Conservation (phyloP, 768 basidiomycete species). For the Hygrophoropsis aurantiaca region DNA sequence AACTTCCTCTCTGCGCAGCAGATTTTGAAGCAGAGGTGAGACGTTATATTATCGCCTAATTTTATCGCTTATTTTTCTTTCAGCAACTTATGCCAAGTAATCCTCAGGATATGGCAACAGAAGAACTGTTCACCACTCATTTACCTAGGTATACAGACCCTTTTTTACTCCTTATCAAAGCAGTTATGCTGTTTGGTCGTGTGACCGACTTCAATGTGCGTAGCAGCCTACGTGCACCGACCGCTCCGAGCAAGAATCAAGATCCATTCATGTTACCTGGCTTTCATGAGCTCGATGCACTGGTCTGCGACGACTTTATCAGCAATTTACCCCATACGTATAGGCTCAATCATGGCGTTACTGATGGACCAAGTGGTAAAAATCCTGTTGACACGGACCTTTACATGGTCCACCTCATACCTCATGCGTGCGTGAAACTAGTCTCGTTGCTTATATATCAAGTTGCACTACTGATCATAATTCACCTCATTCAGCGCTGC, state of each 20-base stretch:
- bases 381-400: slow-evolving; percentile 75
- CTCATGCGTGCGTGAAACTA: slow-evolving; percentile 68
- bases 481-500: slow-evolving; percentile 54
- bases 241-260: slow-evolving; percentile 66
- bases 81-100: slow-evolving; percentile 67
- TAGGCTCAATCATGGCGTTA: slow-evolving; percentile 63
- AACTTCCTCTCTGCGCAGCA: slow-evolving; percentile 69
- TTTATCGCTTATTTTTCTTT: slow-evolving; percentile 11
- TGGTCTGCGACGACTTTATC: slow-evolving; percentile 68
- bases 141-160: slow-evolving; percentile 79
- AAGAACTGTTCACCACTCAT: slow-evolving; percentile 69
- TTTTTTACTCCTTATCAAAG: slow-evolving; percentile 78
- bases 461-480: slow-evolving; percentile 10
- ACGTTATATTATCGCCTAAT: slow-evolving; percentile 6
- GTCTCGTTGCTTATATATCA: slow-evolving; percentile 6
- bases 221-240: slow-evolving; percentile 64
- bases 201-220: slow-evolving; percentile 87
- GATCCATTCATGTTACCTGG: slow-evolving; percentile 68
- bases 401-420: slow-evolving; percentile 84
- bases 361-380: slow-evolving; percentile 53
- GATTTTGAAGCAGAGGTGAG: slow-evolving; percentile 78
- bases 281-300: slow-evolving; percentile 68
- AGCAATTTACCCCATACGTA: slow-evolving; percentile 67
- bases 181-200: slow-evolving; percentile 79
- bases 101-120: slow-evolving; percentile 67